Conservation (phyloP, 1,284 basidiomycete species). For the Caloboletus firmus region DNA sequence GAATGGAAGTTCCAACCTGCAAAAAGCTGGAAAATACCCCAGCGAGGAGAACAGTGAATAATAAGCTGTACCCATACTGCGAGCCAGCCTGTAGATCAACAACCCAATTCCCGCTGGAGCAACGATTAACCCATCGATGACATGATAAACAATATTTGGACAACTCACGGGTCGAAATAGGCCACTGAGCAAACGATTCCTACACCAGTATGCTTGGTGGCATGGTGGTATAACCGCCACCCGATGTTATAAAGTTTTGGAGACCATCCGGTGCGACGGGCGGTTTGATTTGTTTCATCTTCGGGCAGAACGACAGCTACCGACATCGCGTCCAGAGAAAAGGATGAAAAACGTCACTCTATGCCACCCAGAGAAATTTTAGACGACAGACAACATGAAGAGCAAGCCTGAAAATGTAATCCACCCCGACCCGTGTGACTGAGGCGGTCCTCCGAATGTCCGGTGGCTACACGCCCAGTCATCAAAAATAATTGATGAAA, state of each 20-base stretch:
- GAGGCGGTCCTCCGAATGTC: too few relatives aligned
- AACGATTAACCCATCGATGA: conserved; percentile 3
- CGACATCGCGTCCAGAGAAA: conserved; percentile 15
- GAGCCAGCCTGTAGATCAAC: conserved; percentile 62
- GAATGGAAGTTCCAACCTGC: conserved; percentile 38
- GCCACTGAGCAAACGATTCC: conserved; percentile 54
- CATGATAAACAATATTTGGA: neutral
- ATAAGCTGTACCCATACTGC: conserved; percentile 67
- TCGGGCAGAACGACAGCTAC: neutral
- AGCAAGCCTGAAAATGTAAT: too few relatives aligned
- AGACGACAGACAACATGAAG: conserved; percentile 5
- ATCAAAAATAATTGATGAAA: too few relatives aligned
- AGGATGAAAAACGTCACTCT: neutral
- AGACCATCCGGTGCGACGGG: conserved; percentile 18
- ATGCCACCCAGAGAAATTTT: neutral
- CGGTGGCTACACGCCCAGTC: too few relatives aligned
- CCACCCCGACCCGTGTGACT: too few relatives aligned
- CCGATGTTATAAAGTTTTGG: conserved; percentile 17
- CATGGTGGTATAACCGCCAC: conserved; percentile 38
- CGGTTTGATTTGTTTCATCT: conserved; percentile 4
- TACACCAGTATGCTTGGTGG: conserved; percentile 47
- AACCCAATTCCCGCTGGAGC: conserved; percentile 55
- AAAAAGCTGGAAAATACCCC: conserved; percentile 66
- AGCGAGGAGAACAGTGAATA: conserved; percentile 72
- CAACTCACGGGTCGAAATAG: conserved; percentile 54